phyloP scores from a whole-genome alignment of 2,329 filamentous ascomycete genomes.

The Coniochaeta sp. region DNA sequence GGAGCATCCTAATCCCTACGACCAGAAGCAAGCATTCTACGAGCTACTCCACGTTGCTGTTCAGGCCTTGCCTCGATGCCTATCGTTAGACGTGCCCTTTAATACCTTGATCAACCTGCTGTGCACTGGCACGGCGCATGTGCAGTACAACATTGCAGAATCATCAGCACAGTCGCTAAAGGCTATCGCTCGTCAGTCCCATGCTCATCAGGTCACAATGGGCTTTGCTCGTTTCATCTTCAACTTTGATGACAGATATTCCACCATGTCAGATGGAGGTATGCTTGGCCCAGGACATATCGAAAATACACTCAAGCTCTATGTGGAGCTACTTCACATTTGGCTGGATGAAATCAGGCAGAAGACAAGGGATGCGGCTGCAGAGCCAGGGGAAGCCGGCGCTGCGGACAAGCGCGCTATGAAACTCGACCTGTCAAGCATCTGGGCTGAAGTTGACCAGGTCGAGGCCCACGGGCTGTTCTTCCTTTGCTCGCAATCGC shows the following conservation, averaged over 20 bases:
- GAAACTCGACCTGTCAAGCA: constrained; percentile 77
- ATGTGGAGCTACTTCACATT: constrained; percentile 88
- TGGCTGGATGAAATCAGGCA: constrained; percentile 96
- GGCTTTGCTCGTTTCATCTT: constrained; percentile 97
- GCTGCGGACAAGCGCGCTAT: constrained; percentile 63
- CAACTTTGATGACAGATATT: constrained; percentile 95
- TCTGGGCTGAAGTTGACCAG: constrained; percentile 91
- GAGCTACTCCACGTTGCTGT: constrained; percentile 93
- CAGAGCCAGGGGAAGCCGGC: constrained; percentile 56
- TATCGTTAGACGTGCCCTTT: constrained; percentile 85
- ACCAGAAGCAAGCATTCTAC: constrained; percentile 92
- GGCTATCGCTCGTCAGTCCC: constrained; percentile 86
- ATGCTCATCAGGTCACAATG: constrained; percentile 92
- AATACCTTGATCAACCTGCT: constrained; percentile 90
- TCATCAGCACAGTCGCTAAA: constrained; percentile 92
- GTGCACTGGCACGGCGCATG: constrained; percentile 93
- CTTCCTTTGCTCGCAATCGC: constrained; percentile 93
- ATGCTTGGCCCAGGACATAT: constrained; percentile 93
- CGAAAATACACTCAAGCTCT: constrained; percentile 84
- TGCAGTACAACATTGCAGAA: constrained; percentile 83
- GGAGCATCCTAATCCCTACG: constrained; percentile 62
- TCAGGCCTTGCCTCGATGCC: constrained; percentile 87
- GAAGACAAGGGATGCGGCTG: constrained; percentile 67
- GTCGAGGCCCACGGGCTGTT: constrained; percentile 95
- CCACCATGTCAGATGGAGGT: constrained; percentile 95